Conservation (phyloP, 2,329 filamentous ascomycete genomes). For the Trematosphaeria pertusa region DNA sequence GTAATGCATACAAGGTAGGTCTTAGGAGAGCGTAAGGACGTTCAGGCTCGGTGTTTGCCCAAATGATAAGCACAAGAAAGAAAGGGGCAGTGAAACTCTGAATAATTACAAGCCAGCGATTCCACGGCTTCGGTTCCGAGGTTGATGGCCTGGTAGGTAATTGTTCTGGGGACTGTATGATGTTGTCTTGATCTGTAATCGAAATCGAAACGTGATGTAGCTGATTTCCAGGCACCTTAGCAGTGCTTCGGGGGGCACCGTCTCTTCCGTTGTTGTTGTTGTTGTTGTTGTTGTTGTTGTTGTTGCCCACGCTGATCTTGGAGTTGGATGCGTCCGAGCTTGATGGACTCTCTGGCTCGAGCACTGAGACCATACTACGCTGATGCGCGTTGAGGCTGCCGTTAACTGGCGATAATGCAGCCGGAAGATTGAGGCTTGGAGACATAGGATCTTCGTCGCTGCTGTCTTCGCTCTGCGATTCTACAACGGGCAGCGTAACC, state of each 20-base stretch:
- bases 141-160: constrained; percentile 25
- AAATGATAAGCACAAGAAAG: constrained; percentile 80
- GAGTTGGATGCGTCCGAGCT: constrained; percentile 15
- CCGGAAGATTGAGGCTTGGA: constrained; percentile 40
- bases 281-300: constrained; percentile 5
- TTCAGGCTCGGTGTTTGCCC: constrained; percentile 70
- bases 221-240: constrained; percentile 30
- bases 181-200: constrained; percentile 42
- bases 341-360: constrained; percentile 28
- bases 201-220: constrained; percentile 29
- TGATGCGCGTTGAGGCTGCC: constrained; percentile 27
- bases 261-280: constrained; percentile 2
- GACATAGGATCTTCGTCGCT: constrained; percentile 49
- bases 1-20: constrained; percentile 51
- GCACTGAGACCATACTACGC: constrained; percentile 24
- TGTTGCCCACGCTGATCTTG: constrained; percentile 3
- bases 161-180: constrained; percentile 46
- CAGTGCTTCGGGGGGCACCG: constrained; percentile 10
- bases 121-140: constrained; percentile 69
- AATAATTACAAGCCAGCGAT: constrained; percentile 84
- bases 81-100: constrained; percentile 88
- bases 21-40: constrained; percentile 66
- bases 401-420: constrained; percentile 29
- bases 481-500: constrained; percentile 89
- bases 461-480: constrained; percentile 65